Conservation (phyloP, 352 stramenopile species). For the Phytophthora ramorum region DNA sequence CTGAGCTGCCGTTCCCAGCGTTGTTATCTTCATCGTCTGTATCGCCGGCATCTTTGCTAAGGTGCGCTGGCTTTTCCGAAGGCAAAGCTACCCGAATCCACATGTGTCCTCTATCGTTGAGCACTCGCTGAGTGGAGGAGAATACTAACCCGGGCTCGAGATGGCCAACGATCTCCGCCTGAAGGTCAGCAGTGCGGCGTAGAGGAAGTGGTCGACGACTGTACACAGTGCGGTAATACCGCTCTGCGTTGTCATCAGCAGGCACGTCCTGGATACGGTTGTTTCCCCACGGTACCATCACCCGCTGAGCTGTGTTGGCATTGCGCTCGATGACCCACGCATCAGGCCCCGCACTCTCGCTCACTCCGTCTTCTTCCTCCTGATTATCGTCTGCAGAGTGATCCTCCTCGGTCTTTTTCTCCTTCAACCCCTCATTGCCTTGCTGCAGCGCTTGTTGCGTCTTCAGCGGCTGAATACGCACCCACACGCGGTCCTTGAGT, state of each 20-base stretch:
- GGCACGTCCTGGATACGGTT: slow-evolving; percentile 38
- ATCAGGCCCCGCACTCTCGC: slow-evolving; percentile 27
- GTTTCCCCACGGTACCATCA: slow-evolving; percentile 65
- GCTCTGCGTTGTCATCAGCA: slow-evolving; percentile 49
- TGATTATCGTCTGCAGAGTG: slow-evolving; percentile 26
- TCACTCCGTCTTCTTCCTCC: slow-evolving; percentile 9
- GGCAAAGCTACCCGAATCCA: slow-evolving; percentile 68
- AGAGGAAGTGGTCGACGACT: slow-evolving; percentile 60
- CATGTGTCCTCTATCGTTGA: slow-evolving; percentile 66
- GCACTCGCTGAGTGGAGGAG: slow-evolving; percentile 51
- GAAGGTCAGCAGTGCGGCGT: slow-evolving; percentile 46
- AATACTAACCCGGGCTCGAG: slow-evolving; percentile 63
- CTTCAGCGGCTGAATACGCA: slow-evolving; percentile 49
- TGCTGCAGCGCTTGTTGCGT: slow-evolving; percentile 13
- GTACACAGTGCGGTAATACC: slow-evolving; percentile 81
- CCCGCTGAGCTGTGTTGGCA: slow-evolving; percentile 69
- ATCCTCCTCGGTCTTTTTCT: slow-evolving; percentile 24
- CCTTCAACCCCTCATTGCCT: slow-evolving; percentile 2
- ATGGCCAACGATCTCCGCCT: slow-evolving; percentile 65
- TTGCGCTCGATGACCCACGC: slow-evolving; percentile 84
- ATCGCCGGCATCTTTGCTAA: slow-evolving; percentile 7
- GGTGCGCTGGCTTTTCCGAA: slow-evolving; percentile 14
- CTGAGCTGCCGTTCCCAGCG: slow-evolving; percentile 5
- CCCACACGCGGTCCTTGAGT: slow-evolving; percentile 79
- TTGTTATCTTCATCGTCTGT: slow-evolving; percentile 28